These are phyloP conservation scores for Trametopsis cervina DNA, from an alignment of 768 basidiomycete species.

Conservation along the genomic window DNA sequence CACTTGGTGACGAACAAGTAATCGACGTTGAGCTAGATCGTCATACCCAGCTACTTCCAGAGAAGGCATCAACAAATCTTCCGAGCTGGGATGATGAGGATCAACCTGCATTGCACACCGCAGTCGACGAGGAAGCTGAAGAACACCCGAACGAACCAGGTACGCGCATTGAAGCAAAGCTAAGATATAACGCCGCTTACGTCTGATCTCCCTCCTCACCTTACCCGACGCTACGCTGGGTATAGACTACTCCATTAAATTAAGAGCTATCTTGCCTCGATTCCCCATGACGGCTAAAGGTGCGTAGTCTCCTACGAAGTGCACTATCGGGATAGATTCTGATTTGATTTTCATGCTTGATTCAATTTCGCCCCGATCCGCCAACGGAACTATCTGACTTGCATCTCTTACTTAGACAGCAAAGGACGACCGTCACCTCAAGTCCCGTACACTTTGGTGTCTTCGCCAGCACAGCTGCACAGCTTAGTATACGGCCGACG, in stretches of 20 bases:
- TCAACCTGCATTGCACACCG: neutral
- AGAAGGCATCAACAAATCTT: constrained; percentile 10
- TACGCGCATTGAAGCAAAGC: neutral
- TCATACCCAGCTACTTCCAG: constrained; percentile 31
- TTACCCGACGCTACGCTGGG: neutral
- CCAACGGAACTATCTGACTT: no score
- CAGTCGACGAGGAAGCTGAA: neutral
- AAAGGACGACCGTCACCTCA: constrained; percentile 18
- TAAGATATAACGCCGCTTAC: no score
- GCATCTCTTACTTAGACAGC: neutral
- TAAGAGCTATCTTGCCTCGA: constrained; percentile 31
- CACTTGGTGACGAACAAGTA: constrained; percentile 42
- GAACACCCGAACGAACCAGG: constrained; percentile 10
- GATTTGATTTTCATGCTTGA: neutral
- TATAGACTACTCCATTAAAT: constrained; percentile 27
- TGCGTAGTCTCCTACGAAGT: constrained; percentile 7
- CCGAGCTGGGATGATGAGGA: constrained; percentile 13
- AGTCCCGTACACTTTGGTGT: constrained; percentile 33
- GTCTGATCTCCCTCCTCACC: no score
- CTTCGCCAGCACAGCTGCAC: constrained; percentile 28
- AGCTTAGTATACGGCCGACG: constrained; percentile 34
- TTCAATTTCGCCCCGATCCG: neutral
- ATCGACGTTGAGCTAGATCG: constrained; percentile 44
- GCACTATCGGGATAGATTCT: neutral
- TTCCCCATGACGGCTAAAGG: constrained; percentile 41